A percentile compares a stretch with the other conserved stretches of the same genome.
Conservation (phyloP, 495 filamentous ascomycete genomes). For the Xylaria acuta region DNA sequence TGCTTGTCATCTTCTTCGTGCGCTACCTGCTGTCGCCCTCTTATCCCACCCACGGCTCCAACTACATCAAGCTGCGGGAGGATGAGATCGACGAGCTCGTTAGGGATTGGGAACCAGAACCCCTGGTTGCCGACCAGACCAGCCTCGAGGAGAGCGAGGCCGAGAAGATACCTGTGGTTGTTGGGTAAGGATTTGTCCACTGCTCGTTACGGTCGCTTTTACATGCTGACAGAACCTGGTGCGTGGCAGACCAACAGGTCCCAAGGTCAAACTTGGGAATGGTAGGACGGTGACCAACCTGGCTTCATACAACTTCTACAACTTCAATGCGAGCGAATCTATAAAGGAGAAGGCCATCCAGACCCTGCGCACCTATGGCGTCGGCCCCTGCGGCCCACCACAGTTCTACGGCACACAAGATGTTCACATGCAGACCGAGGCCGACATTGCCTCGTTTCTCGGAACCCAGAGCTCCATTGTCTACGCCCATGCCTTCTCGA, state of each 20-base stretch:
- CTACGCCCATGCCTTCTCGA: slow-evolving; percentile 94
- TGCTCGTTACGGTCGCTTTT: slow-evolving; percentile 6
- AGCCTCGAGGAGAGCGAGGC: slow-evolving; percentile 78
- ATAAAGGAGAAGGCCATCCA: slow-evolving; percentile 95
- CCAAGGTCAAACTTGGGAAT: slow-evolving; percentile 85
- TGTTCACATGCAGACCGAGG: slow-evolving; percentile 96
- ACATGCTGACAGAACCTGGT: slow-evolving; percentile 16
- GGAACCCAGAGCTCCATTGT: slow-evolving; percentile 88
- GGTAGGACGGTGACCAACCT: slow-evolving; percentile 91
- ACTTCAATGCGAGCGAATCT: slow-evolving; percentile 87
- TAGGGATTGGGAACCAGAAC: slow-evolving; percentile 96
- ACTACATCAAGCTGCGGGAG: slow-evolving; percentile 85
- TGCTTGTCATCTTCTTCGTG: slow-evolving; percentile 94
- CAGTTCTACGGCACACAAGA: slow-evolving; percentile 99
- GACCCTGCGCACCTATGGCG: slow-evolving; percentile 91
- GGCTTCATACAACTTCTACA: slow-evolving; percentile 95
- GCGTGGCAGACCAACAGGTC: slow-evolving; percentile 76
- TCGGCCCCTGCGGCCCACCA: slow-evolving; percentile 93
- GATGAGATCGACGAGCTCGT: slow-evolving; percentile 98
- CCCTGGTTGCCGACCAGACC: slow-evolving; percentile 76
- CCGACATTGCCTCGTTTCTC: slow-evolving; percentile 87
- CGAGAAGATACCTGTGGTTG: slow-evolving; percentile 84
- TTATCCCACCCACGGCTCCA: slow-evolving; percentile 86
- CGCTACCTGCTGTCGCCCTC: slow-evolving; percentile 89
- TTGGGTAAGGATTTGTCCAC: slow-evolving; percentile 66